A percentile compares a stretch with the other conserved stretches of the same genome.
Conservation (phyloP, 129 eudicot genomes). For the Helichrysum umbraculigerum region DNA sequence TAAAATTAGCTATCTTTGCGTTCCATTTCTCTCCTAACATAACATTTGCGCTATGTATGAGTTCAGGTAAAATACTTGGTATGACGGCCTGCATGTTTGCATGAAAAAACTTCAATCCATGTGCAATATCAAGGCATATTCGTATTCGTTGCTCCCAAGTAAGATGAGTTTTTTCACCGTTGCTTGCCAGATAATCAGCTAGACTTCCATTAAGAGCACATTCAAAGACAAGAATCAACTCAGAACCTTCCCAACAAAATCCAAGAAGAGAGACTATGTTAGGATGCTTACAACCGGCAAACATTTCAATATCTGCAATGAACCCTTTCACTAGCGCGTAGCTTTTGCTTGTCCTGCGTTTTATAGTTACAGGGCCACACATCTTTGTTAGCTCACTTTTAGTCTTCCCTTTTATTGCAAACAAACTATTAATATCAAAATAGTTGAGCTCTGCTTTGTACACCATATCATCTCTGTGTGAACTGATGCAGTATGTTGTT, state of each 20-base stretch:
- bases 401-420: not conserved
- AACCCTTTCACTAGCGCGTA: not conserved
- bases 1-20: constrained; percentile 4
- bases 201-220: constrained; percentile 2
- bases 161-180: not conserved
- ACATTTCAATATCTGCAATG: not conserved
- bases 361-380: not conserved
- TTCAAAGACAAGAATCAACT: constrained; percentile 14
- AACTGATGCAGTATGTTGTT: not conserved
- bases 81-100: not conserved
- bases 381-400: not conserved
- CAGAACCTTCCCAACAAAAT: not conserved
- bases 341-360: not conserved
- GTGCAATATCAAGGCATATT: not conserved
- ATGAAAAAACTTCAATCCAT: not conserved
- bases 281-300: not conserved
- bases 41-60: not conserved
- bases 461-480: not conserved
- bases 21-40: constrained; percentile 5
- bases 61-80: too few relatives aligned
- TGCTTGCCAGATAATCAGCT: not conserved
- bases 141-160: not conserved
- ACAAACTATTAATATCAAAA: not conserved
- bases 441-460: constrained; percentile 5
- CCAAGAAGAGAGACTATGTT: constrained; percentile 10